A percentile compares a stretch with the other conserved stretches of the same genome.
Conservation (phyloP, 805 yeast genomes). For the Wickerhamiella cacticola region DNA sequence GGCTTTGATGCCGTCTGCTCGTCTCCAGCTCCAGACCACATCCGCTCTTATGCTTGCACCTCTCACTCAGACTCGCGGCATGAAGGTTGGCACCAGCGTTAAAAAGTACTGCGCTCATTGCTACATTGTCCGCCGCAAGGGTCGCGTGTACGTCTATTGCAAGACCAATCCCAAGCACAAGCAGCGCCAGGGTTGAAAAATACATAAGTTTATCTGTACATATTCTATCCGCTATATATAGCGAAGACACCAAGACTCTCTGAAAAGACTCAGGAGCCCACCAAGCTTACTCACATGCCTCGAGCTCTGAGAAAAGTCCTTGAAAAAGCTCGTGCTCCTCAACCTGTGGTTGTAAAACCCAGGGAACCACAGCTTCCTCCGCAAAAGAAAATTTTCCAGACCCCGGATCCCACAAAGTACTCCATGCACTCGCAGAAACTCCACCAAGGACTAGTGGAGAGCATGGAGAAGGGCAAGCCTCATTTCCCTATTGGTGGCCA, state of each 20-base stretch:
- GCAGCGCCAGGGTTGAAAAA: conserved; percentile 57
- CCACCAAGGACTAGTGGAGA: conserved; percentile 12
- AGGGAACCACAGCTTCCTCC: neutral
- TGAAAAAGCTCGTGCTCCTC: conserved; percentile 20
- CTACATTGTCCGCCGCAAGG: conserved; percentile 86
- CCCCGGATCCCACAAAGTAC: conserved; percentile 19
- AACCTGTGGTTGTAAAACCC: conserved; percentile 16
- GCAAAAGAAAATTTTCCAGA: conserved; percentile 14
- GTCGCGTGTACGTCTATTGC: conserved; percentile 86
- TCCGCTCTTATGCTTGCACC: neutral
- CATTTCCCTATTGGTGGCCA: conserved; percentile 76
- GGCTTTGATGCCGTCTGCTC: conserved; percentile 5
- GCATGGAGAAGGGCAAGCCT: conserved; percentile 39
- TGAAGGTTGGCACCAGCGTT: conserved; percentile 86
- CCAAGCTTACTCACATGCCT: conserved; percentile 18
- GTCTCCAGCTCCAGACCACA: conserved; percentile 5
- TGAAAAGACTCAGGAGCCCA: neutral
- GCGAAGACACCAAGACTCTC: neutral
- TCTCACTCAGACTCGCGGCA: conserved; percentile 42
- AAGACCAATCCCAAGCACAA: conserved; percentile 87
- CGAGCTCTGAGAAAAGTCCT: conserved; percentile 21
- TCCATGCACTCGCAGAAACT: conserved; percentile 21
- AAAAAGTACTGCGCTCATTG: conserved; percentile 90
- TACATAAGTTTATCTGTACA: conserved; percentile 6
- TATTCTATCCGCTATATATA: neutral